These are phyloP conservation scores for Fusarium coicis DNA, from an alignment of 2,329 filamentous ascomycete species.

Conservation along the genomic window DNA sequence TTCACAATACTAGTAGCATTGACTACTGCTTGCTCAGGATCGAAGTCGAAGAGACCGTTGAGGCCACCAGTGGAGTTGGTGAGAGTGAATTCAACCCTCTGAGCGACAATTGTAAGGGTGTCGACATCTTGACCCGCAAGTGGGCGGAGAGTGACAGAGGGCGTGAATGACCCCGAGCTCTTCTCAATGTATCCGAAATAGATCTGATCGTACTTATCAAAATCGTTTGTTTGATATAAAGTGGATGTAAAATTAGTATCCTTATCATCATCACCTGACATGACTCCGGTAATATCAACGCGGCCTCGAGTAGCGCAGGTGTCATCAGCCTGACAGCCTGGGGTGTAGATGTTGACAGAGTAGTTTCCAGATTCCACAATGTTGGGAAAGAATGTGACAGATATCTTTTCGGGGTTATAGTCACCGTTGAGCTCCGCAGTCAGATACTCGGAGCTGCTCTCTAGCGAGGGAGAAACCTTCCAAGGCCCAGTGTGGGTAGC, in stretches of 20 bases:
- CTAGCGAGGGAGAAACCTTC: constrained; percentile 72
- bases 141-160: constrained; percentile 81
- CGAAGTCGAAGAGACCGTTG: constrained; percentile 91
- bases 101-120: constrained; percentile 84
- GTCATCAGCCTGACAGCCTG: constrained; percentile 84
- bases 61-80: constrained; percentile 80
- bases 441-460: constrained; percentile 81
- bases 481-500: constrained; percentile 80
- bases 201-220: constrained; percentile 95
- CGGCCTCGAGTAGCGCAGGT: constrained; percentile 81
- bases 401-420: constrained; percentile 68
- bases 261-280: constrained; percentile 63
- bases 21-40: constrained; percentile 67
- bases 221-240: constrained; percentile 92
- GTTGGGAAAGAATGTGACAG: constrained; percentile 83
- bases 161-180: constrained; percentile 77
- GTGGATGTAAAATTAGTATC: constrained; percentile 65
- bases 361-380: constrained; percentile 93
- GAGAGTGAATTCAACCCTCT: constrained; percentile 82
- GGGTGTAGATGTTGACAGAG: constrained; percentile 89
- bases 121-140: constrained; percentile 69
- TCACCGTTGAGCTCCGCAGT: constrained; percentile 70
- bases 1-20: constrained; percentile 71
- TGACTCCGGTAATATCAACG: constrained; percentile 81
- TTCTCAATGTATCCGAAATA: constrained; percentile 88